Conservation (phyloP, 805 yeast genomes). For the Candida cerambycidarum region DNA sequence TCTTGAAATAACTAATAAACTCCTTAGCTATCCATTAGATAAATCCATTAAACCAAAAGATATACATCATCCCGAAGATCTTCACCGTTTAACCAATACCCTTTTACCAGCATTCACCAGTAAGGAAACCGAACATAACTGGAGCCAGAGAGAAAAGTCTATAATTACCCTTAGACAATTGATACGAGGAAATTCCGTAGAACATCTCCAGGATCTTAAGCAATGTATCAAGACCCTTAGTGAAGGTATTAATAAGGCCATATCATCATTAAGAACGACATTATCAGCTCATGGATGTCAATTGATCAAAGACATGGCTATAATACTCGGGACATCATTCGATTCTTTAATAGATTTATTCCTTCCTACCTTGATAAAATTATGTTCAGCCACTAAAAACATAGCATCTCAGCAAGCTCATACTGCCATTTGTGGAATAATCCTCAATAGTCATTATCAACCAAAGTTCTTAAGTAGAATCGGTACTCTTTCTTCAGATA, state of each 20-base stretch:
- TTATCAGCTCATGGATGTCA: conserved; percentile 75
- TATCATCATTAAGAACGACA: conserved; percentile 79
- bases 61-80: conserved; percentile 22
- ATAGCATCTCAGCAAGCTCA: conserved; percentile 62
- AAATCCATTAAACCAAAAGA: conserved; percentile 30
- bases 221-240: conserved; percentile 23
- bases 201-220: conserved; percentile 41
- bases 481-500: conserved; percentile 57
- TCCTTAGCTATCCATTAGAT: conserved; percentile 40
- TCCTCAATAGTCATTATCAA: conserved; percentile 55
- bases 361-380: conserved; percentile 47
- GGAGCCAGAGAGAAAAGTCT: conserved; percentile 70
- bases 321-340: conserved; percentile 36
- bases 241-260: conserved; percentile 66
- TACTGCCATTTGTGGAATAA: conserved; percentile 53
- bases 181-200: conserved; percentile 53
- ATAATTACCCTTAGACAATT: conserved; percentile 58
- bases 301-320: conserved; percentile 65
- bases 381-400: conserved; percentile 61
- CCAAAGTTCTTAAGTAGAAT: conserved; percentile 52
- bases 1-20: conserved; percentile 3
- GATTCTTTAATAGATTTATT: conserved; percentile 53
- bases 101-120: conserved; percentile 50
- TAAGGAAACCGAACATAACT: conserved; percentile 84
- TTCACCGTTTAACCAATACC: conserved; percentile 17